Evolutionary conservation across 1,284 basidiomycete species (phyloP).

Genomic region (Thecaphora thlaspeos): DNA sequence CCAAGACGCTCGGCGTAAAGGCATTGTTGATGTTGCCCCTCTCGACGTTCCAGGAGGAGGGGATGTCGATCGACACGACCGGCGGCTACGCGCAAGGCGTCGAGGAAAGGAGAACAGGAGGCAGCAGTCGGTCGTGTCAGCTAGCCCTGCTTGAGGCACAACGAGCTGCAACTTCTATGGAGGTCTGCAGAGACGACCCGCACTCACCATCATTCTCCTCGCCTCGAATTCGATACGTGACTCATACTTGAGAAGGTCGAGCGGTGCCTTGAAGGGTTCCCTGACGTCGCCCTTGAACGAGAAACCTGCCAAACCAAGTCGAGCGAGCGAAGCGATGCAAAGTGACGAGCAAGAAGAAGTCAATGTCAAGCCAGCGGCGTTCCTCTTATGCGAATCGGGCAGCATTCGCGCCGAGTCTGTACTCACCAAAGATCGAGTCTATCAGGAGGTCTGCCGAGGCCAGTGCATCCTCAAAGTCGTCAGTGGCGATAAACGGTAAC

Average conservation of each 20-base stretch:
- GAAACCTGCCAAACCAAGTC: too few relatives aligned
- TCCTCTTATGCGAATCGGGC: too few relatives aligned
- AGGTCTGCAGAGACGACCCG: too few relatives aligned
- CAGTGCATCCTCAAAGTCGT: slow-evolving; percentile 64
- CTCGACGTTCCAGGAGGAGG: slow-evolving; percentile 93
- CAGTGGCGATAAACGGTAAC: slow-evolving; percentile 64
- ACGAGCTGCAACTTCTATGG: too few relatives aligned
- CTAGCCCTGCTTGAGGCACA: too few relatives aligned
- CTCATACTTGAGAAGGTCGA: slow-evolving; percentile 65
- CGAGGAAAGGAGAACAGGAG: too few relatives aligned
- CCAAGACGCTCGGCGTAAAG: slow-evolving; percentile 74
- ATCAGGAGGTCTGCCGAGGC: slow-evolving; percentile 73
- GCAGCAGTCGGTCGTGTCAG: too few relatives aligned
- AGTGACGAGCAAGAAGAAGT: too few relatives aligned
- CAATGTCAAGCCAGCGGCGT: too few relatives aligned
- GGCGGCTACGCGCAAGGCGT: too few relatives aligned
- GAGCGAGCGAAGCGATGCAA: too few relatives aligned
- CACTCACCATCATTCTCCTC: slow-evolving; percentile 18
- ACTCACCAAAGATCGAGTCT: slow-evolving; percentile 80
- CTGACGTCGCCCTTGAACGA: slow-evolving; percentile 79
- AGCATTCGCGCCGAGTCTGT: too few relatives aligned
- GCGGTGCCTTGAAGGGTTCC: slow-evolving; percentile 76
- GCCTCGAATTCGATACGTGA: slow-evolving; percentile 47
- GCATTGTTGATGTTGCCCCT: slow-evolving; percentile 64
- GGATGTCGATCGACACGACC: slow-evolving; percentile 74